These are phyloP conservation scores for Mycena maculata DNA, from an alignment of 768 basidiomycete species.

Conservation along the genomic window DNA sequence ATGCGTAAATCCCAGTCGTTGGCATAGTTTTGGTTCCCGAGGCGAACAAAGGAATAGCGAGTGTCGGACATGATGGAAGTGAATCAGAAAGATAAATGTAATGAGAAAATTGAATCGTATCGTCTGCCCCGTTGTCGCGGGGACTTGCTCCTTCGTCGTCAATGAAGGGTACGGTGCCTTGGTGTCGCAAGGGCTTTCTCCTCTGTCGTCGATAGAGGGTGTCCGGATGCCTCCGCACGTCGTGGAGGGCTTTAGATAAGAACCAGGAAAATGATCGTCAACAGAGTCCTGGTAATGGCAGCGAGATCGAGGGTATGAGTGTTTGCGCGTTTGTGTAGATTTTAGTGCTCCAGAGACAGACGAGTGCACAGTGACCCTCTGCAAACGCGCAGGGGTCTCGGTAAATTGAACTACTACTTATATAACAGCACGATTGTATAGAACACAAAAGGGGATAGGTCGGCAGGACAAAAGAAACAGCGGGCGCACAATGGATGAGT, in stretches of 20 bases:
- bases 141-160: slow-evolving; percentile 16
- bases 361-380: no score
- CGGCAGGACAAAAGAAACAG: no score
- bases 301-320: no score
- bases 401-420: no score
- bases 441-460: no score
- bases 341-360: no score
- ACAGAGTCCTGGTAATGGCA: slow-evolving; percentile 2
- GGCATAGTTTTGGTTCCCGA: slow-evolving; percentile 9
- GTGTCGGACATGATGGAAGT: neutral
- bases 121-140: no score
- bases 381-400: no score
- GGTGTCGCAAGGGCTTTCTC: slow-evolving; percentile 9
- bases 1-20: slow-evolving; percentile 8
- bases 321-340: no score
- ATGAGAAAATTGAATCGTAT: neutral
- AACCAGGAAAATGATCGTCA: neutral
- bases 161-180: slow-evolving; percentile 14
- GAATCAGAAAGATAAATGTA: neutral
- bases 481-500: no score
- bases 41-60: neutral
- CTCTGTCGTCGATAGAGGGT: no score
- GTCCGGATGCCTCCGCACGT: neutral
- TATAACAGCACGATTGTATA: no score
- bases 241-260: slow-evolving; percentile 8